These are phyloP conservation scores for Hortiboletus campestris DNA, from an alignment of 768 basidiomycete species.

Conservation along the genomic window DNA sequence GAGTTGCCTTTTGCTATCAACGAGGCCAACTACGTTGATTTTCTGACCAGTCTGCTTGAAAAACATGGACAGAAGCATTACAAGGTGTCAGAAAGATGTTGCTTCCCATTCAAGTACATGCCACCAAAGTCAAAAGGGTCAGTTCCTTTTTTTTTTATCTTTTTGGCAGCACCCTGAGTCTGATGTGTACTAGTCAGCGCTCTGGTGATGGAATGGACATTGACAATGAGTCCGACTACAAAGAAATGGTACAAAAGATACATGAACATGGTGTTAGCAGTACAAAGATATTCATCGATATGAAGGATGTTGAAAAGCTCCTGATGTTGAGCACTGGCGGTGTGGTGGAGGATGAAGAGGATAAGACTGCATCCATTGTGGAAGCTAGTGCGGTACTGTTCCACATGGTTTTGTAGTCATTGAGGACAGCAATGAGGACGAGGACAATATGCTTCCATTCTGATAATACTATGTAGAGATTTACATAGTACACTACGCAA, in stretches of 20 bases:
- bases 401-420: not conserved
- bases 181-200: not conserved
- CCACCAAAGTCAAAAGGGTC: not conserved
- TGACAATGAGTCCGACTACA: slow-evolving; percentile 7
- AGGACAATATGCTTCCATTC: not conserved
- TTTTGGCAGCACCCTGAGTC: no score
- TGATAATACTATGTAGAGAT: not conserved
- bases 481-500: not conserved
- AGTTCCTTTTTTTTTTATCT: no score
- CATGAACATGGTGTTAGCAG: not conserved
- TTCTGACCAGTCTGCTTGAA: slow-evolving; percentile 1
- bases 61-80: slow-evolving; percentile 9
- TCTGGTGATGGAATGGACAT: slow-evolving; percentile 4
- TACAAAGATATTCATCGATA: slow-evolving; percentile 8
- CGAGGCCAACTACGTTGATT: slow-evolving; percentile 1
- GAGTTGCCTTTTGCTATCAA: not conserved
- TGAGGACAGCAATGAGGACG: not conserved
- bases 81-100: slow-evolving; percentile 23
- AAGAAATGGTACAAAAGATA: slow-evolving; percentile 16
- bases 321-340: no score
- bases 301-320: slow-evolving; percentile 3
- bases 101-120: slow-evolving; percentile 9
- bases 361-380: no score
- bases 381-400: no score
- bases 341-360: no score